Conservation (phyloP, 2,329 filamentous ascomycete species). For the Aspergillus sojae region DNA sequence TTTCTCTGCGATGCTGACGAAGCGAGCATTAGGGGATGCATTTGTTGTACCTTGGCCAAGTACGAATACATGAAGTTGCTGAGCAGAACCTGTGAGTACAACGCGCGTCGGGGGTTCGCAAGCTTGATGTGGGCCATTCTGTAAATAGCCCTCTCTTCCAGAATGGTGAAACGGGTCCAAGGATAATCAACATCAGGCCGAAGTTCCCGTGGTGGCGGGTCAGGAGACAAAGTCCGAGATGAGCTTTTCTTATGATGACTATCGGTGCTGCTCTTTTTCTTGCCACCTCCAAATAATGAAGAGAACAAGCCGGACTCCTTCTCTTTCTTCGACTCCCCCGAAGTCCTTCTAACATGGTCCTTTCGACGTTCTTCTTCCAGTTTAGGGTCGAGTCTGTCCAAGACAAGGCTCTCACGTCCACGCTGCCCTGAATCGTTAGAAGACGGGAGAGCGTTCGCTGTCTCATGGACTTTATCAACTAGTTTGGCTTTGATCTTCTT, state of each 20-base stretch:
- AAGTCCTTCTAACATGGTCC: slow-evolving; percentile 73
- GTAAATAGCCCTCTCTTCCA: slow-evolving; percentile 96
- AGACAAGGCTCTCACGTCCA: slow-evolving; percentile 76
- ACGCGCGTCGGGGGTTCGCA: slow-evolving; percentile 88
- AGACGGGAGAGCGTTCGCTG: slow-evolving; percentile 78
- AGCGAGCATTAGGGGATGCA: slow-evolving; percentile 95
- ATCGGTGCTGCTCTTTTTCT: slow-evolving; percentile 83
- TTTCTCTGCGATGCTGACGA: slow-evolving; percentile 71
- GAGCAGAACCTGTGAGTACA: slow-evolving; percentile 92
- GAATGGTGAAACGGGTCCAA: slow-evolving; percentile 91
- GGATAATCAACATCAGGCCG: slow-evolving; percentile 91
- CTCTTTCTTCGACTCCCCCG: slow-evolving; percentile 73
- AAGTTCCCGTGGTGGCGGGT: slow-evolving; percentile 72
- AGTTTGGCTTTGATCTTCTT: slow-evolving; percentile 60
- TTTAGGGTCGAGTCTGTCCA: slow-evolving; percentile 78
- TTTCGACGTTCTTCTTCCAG: slow-evolving; percentile 72
- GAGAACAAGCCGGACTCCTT: slow-evolving; percentile 88
- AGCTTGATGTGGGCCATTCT: slow-evolving; percentile 98
- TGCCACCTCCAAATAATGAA: slow-evolving; percentile 85
- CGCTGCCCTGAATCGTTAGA: slow-evolving; percentile 71
- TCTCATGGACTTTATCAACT: slow-evolving; percentile 66
- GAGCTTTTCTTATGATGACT: slow-evolving; percentile 72
- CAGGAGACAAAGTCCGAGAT: slow-evolving; percentile 76
- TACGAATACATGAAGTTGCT: slow-evolving; percentile 99
- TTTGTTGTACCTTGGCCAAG: slow-evolving; percentile 95